phyloP scores from a whole-genome alignment of 345 rosid genomes.

The Pistacia integerrima region DNA sequence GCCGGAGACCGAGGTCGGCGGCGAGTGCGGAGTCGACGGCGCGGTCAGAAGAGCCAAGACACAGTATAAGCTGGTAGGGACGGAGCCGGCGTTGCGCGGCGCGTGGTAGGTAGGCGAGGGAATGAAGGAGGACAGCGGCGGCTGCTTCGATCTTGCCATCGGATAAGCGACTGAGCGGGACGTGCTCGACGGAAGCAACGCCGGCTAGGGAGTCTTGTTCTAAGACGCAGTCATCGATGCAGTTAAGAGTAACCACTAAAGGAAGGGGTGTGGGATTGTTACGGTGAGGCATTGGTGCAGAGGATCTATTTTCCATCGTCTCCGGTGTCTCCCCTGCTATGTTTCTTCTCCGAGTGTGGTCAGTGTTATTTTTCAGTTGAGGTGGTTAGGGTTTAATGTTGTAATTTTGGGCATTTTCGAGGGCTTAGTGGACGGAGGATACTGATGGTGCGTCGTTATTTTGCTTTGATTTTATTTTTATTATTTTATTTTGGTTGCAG shows the following conservation, averaged over 20 bases:
- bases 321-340: conserved; percentile 6
- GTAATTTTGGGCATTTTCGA: conserved; percentile 29
- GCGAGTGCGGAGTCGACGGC: conserved; percentile 91
- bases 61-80: conserved; percentile 89
- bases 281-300: conserved; percentile 58
- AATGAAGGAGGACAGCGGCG: conserved; percentile 86
- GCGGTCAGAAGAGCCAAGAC: conserved; percentile 96
- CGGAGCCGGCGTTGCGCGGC: conserved; percentile 99
- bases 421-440: conserved; percentile 10
- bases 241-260: conserved; percentile 80
- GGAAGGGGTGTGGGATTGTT: conserved; percentile 52
- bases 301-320: conserved; percentile 42
- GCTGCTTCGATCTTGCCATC: conserved; percentile 92
- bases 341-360: background rate
- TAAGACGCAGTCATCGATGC: conserved; percentile 78
- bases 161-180: conserved; percentile 87
- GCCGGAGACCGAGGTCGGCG: conserved; percentile 84
- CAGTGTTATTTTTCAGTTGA: conserved; percentile 14
- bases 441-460: conserved; percentile 7
- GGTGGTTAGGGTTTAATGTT: conserved; percentile 41
- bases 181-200: conserved; percentile 83
- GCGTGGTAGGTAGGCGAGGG: conserved; percentile 96
- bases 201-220: conserved; percentile 86
- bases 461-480: background rate
- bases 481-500: background rate